These are phyloP conservation scores for Komagataella pseudopastoris DNA, from an alignment of 805 yeast genomes.

Conservation along the genomic window DNA sequence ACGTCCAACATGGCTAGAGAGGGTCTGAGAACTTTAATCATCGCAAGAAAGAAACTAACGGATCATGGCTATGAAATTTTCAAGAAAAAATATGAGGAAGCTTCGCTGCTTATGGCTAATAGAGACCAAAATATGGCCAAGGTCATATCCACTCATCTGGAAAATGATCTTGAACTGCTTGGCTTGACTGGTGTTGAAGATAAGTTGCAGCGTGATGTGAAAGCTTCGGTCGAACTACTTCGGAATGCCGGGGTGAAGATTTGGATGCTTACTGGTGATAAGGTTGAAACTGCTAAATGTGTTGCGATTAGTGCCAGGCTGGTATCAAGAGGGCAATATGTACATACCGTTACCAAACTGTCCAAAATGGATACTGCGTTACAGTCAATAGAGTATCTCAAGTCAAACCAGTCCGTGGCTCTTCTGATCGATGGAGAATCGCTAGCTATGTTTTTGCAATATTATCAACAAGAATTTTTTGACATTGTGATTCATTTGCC, in stretches of 20 bases:
- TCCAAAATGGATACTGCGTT: conserved; percentile 53
- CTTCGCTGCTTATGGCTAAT: conserved; percentile 65
- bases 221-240: conserved; percentile 79
- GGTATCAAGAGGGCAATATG: conserved; percentile 86
- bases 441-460: conserved; percentile 49
- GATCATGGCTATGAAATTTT: conserved; percentile 47
- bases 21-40: conserved; percentile 88
- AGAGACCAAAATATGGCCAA: conserved; percentile 66
- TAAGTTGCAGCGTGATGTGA: conserved; percentile 81
- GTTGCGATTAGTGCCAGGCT: conserved; percentile 93
- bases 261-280: conserved; percentile 99
- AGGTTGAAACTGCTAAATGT: conserved; percentile 96
- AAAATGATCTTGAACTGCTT: conserved; percentile 68
- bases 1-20: conserved; percentile 97
- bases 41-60: conserved; percentile 70
- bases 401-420: conserved; percentile 52
- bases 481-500: conserved; percentile 68
- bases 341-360: conserved; percentile 70
- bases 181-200: conserved; percentile 98
- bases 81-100: conserved; percentile 48
- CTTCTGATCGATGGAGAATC: conserved; percentile 92
- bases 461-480: conserved; percentile 61
- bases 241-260: conserved; percentile 95
- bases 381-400: conserved; percentile 61
- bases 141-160: conserved; percentile 58